These are phyloP conservation scores for Protoeuglena noctilucae DNA, from an alignment of 139 green algal species.

Conservation along the genomic window DNA sequence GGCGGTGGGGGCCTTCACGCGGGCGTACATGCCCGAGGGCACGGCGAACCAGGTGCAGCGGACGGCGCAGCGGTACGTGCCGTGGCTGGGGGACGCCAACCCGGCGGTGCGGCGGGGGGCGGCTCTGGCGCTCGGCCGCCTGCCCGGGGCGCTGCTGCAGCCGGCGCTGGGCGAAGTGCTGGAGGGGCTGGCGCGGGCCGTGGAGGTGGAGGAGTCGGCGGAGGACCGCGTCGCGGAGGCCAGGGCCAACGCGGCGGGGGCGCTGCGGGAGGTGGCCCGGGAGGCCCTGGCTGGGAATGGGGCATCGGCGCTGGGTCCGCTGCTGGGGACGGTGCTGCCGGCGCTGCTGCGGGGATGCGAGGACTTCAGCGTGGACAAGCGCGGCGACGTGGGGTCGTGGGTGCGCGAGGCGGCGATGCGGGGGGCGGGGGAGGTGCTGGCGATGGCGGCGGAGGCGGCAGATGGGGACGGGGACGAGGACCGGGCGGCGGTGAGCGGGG, in stretches of 20 bases:
- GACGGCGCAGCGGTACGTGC: not conserved
- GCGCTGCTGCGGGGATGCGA: conserved; percentile 42
- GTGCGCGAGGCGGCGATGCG: conserved; percentile 74
- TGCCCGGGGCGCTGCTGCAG: conserved; percentile 25
- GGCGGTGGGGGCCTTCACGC: conserved; percentile 36
- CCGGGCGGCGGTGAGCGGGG: not conserved
- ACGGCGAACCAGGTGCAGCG: not conserved
- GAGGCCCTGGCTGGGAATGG: no score
- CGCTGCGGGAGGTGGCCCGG: conserved; percentile 16
- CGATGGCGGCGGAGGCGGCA: conserved; percentile 10
- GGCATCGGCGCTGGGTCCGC: not conserved
- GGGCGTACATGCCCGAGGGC: conserved; percentile 15
- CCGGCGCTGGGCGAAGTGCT: conserved; percentile 19
- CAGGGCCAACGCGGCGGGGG: conserved; percentile 39
- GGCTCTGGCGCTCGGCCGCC: conserved; percentile 25
- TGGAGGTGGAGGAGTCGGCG: conserved; percentile 1
- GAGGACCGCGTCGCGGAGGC: conserved; percentile 53
- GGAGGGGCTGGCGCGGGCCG: conserved; percentile 7
- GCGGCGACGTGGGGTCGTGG: conserved; percentile 89
- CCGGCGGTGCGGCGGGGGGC: conserved; percentile 30
- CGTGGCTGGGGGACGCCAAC: conserved; percentile 31
- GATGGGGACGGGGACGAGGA: not conserved
- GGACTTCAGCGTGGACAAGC: conserved; percentile 88
- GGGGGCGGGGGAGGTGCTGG: conserved; percentile 15
- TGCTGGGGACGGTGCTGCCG: not conserved